Conservation (phyloP, 1,284 basidiomycete genomes). For the Ceratobasidium sp. region DNA sequence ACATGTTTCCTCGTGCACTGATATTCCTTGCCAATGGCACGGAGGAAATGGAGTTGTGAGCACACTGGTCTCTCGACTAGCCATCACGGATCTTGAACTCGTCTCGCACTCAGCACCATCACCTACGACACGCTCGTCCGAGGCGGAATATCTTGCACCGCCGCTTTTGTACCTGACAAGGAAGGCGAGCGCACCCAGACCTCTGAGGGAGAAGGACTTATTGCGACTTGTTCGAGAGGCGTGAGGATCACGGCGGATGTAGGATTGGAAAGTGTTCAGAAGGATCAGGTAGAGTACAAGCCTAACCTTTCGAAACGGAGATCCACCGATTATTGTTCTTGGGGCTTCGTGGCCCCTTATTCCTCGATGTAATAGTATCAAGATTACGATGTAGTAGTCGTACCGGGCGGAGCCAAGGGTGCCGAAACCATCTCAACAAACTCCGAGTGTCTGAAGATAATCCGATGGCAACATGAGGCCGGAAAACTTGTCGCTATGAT, state of each 20-base stretch:
- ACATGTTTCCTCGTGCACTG: constrained; percentile 70
- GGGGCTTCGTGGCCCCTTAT: no score
- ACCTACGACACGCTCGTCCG: constrained; percentile 84
- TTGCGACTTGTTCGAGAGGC: constrained; percentile 77
- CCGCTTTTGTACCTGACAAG: constrained; percentile 71
- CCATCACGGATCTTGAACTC: neutral
- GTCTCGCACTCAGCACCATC: constrained; percentile 69
- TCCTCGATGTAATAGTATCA: constrained; percentile 59
- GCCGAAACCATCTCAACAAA: constrained; percentile 78
- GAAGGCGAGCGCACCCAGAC: constrained; percentile 42
- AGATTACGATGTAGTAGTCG: constrained; percentile 75
- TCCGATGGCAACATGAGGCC: constrained; percentile 70
- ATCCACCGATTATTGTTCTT: no score
- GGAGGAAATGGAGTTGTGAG: constrained; percentile 90
- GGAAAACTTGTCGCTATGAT: constrained; percentile 84
- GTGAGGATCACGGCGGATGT: constrained; percentile 79
- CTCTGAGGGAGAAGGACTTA: constrained; percentile 30
- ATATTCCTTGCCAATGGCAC: constrained; percentile 90
- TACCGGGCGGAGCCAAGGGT: constrained; percentile 86
- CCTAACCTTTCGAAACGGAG: neutral
- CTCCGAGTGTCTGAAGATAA: constrained; percentile 71
- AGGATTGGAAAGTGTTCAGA: constrained; percentile 60
- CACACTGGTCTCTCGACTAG: constrained; percentile 34
- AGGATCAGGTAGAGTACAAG: constrained; percentile 32
- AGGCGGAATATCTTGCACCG: constrained; percentile 73